Evolutionary conservation across 2,329 filamentous ascomycete species (phyloP).

Genomic region (Hypomyces rosellus): DNA sequence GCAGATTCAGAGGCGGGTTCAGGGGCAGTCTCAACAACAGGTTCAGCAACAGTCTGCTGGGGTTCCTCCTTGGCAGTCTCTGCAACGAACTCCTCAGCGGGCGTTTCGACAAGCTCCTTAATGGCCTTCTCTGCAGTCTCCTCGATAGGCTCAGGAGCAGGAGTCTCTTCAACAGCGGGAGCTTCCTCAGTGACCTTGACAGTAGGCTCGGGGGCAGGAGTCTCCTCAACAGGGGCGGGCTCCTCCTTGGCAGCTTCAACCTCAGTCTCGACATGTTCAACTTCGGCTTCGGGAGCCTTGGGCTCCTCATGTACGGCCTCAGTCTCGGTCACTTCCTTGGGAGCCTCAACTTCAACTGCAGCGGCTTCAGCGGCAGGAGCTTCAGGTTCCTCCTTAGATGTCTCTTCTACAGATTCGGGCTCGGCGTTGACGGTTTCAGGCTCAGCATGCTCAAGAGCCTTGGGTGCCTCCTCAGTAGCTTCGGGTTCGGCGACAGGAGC

Average conservation of each 20-base stretch:
- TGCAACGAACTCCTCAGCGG: background rate
- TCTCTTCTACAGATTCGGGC: slow-evolving; percentile 4
- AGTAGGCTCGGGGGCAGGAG: background rate
- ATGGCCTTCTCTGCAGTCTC: background rate
- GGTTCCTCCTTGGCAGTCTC: background rate
- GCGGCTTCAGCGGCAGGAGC: background rate
- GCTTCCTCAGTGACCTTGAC: background rate
- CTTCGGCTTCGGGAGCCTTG: background rate
- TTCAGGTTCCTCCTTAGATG: background rate
- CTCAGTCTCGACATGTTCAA: slow-evolving; percentile 13
- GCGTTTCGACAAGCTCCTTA: background rate
- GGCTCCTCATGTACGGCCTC: background rate
- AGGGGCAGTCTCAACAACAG: too few relatives aligned
- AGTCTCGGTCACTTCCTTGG: slow-evolving; percentile 15
- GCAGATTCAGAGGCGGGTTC: too few relatives aligned
- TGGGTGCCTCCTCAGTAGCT: background rate
- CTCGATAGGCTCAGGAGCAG: background rate
- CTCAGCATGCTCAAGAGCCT: background rate
- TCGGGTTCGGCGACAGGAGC: background rate
- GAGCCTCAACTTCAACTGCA: background rate
- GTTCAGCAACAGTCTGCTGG: slow-evolving; percentile 9
- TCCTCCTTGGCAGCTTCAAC: background rate
- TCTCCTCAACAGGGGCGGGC: slow-evolving; percentile 3
- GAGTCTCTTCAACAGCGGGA: background rate
- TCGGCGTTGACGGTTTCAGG: background rate